phyloP scores from a whole-genome alignment of 352 stramenopile species.

The Phytophthora cryptogea region DNA sequence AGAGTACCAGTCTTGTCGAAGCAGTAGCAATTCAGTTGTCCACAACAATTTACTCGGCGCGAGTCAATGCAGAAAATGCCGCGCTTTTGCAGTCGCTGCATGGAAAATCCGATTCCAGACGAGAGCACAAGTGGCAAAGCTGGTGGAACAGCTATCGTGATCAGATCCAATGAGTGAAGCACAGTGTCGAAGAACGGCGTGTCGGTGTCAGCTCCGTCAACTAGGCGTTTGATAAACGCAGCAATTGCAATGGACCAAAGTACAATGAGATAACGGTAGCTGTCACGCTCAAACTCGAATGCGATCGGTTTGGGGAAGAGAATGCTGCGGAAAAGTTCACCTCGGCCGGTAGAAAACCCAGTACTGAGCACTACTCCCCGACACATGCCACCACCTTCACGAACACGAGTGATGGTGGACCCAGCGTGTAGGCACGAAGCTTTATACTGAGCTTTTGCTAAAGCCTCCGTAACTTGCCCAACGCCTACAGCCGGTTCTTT shows the following conservation, averaged over 20 bases:
- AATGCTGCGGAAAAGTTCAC: constrained; percentile 52
- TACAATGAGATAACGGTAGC: constrained; percentile 48
- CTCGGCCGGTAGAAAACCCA: constrained; percentile 50
- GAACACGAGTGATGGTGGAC: constrained; percentile 35
- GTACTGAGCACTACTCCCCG: constrained; percentile 45
- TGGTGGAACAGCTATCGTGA: constrained; percentile 58
- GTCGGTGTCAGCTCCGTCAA: constrained; percentile 16
- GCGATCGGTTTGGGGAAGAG: constrained; percentile 38
- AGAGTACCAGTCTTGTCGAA: constrained; percentile 76
- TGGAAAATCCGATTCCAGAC: constrained; percentile 47
- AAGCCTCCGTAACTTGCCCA: constrained; percentile 32
- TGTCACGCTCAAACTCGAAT: constrained; percentile 50
- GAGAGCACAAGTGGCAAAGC: constrained; percentile 57
- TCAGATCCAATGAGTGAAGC: constrained; percentile 47
- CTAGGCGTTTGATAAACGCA: constrained; percentile 40
- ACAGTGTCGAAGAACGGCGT: constrained; percentile 28
- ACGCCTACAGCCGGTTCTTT: constrained; percentile 31
- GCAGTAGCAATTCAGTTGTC: constrained; percentile 64
- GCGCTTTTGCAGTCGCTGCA: constrained; percentile 33
- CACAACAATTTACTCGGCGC: constrained; percentile 53
- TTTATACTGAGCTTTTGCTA: constrained; percentile 29
- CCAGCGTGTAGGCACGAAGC: constrained; percentile 40
- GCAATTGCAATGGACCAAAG: constrained; percentile 35
- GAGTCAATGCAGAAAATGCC: constrained; percentile 50
- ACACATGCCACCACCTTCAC: constrained; percentile 22